Evolutionary conservation across 2,329 filamentous ascomycete species (phyloP), one percentile per base, ranked within the genome.

Genomic region (Ophiostoma australiae): DNA sequence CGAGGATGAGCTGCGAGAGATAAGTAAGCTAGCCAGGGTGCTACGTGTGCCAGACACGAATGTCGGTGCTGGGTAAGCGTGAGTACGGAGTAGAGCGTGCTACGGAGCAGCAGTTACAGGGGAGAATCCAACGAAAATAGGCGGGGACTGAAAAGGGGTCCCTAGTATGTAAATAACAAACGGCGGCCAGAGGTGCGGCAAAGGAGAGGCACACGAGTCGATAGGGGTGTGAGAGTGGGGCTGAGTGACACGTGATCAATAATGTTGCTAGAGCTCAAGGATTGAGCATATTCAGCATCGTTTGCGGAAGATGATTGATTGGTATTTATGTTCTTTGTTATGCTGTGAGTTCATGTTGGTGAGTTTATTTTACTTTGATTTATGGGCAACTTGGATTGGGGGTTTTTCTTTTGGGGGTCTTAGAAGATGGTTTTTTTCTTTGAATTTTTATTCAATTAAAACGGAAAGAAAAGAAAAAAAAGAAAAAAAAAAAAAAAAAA

Each of bases 281-380:
- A 48, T 48, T 58, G 11, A 27, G 23, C n/a, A 58, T 58, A 58
- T 58, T 31, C n/a, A 58, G 23, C 8, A 27, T 58, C 52, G 52
- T 58, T 58, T 58, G 52, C 52, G 52, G 52, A 58, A 27, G 11
- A 58, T 58, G 52, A 58, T 58, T 58, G 52, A 58, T 58, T 58
- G 23, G 52, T 6, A 48, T n/a, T 48, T 48, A 17, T 48, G 44
- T 48, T 48, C 52, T 58, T 58, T 58, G 52, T 58, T 58, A 58
- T 13, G 27, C 27, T 31, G 27, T 52, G 48, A 52, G 4, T n/a
- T 11, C 15, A 41, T 39, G 37, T 39, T 39, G 37, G 37, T 39
- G 13, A 11, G 11, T 39, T 39, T 31, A 31, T 31, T 31, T 31
- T 31, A 31, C 27, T 1, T 31, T 31, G 27, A 31, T 31, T 31